A percentile compares a stretch with the other conserved stretches of the same genome.
Conservation (phyloP, 2,329 filamentous ascomycete genomes). For the Trichoderma lentiforme region DNA sequence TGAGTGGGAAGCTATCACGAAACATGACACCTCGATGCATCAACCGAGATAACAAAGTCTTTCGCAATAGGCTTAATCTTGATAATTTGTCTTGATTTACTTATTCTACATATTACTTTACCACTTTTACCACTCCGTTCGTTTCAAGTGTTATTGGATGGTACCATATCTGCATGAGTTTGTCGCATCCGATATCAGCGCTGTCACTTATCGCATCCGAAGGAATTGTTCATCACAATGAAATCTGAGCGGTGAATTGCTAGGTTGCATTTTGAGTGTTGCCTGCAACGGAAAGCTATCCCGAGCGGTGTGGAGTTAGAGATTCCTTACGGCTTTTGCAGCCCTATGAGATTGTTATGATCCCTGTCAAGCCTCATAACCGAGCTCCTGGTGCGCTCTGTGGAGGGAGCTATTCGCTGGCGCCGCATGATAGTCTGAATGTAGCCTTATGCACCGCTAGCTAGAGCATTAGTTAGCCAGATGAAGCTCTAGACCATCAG, state of each 20-base stretch:
- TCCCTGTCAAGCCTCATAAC: background rate
- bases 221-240: background rate
- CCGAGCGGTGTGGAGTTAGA: background rate
- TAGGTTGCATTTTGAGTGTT: background rate
- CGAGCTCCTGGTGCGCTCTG: background rate
- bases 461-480: background rate
- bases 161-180: background rate
- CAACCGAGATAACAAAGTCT: background rate
- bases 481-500: background rate
- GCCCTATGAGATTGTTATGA: background rate
- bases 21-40: background rate
- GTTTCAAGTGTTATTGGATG: background rate
- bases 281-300: background rate
- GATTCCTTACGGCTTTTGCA: background rate
- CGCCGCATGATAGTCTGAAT: background rate
- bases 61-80: background rate
- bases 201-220: background rate
- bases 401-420: background rate
- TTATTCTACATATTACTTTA: background rate
- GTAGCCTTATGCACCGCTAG: background rate
- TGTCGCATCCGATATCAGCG: background rate
- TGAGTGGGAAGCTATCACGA: background rate
- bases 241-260: background rate
- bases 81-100: background rate
- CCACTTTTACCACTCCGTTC: background rate